Evolutionary conservation across 1,284 basidiomycete species (phyloP).

Genomic region (Tilletia walkeri): DNA sequence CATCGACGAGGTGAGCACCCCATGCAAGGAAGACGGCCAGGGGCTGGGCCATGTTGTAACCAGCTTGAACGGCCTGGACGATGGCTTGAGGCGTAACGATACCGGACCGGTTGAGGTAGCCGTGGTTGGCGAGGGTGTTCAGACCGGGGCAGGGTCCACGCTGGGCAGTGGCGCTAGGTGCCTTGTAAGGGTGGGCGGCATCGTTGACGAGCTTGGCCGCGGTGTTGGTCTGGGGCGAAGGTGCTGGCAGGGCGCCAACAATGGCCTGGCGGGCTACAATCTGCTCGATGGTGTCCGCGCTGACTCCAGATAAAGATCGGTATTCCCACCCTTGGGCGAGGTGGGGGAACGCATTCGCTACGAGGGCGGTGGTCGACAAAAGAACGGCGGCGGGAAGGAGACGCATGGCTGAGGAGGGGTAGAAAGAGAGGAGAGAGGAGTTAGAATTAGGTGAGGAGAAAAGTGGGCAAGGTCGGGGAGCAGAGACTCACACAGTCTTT

Average conservation of each 20-base stretch:
- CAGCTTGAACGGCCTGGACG: constrained; percentile 27
- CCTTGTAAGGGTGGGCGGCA: constrained; percentile 26
- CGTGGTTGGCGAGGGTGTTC: constrained; percentile 29
- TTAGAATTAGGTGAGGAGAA: background rate
- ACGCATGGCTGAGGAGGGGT: background rate
- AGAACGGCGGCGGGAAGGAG: constrained; percentile 7
- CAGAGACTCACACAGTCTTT: too few species aligned
- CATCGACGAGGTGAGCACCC: constrained; percentile 26
- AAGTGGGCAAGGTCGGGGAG: background rate
- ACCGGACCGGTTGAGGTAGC: constrained; percentile 21
- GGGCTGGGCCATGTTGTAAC: constrained; percentile 28
- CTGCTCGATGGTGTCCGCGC: background rate
- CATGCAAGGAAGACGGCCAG: constrained; percentile 26
- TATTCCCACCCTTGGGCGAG: background rate
- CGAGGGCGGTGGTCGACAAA: background rate
- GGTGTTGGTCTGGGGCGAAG: constrained; percentile 1
- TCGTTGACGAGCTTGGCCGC: constrained; percentile 21
- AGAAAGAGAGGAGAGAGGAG: background rate
- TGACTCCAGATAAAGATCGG: background rate
- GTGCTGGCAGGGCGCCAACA: constrained; percentile 1
- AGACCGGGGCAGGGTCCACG: constrained; percentile 28
- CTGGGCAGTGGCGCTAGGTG: constrained; percentile 23
- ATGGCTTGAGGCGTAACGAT: constrained; percentile 24
- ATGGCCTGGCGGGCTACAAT: background rate
- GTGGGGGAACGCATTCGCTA: constrained; percentile 17